A percentile compares a stretch with the other conserved stretches of the same genome.
phyloP scores from a whole-genome alignment of 2,329 filamentous ascomycete genomes.

The Cyclaneusma minus region DNA sequence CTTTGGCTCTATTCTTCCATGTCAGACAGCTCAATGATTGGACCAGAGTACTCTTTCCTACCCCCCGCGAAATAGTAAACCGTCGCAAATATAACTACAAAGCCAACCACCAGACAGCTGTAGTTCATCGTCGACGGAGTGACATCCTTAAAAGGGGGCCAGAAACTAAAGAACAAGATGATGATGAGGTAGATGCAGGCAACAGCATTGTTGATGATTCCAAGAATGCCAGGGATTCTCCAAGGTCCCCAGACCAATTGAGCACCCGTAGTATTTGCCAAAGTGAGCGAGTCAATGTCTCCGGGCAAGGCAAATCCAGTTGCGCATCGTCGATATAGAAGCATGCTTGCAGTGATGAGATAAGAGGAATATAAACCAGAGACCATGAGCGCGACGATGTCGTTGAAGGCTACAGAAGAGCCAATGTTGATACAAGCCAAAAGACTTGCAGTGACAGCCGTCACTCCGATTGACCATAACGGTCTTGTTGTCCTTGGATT shows the following conservation, averaged over 20 bases:
- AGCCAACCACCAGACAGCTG: conserved; percentile 27
- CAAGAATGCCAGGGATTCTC: conserved; percentile 16
- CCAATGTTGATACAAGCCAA: conserved; percentile 27
- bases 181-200: conserved; percentile 13
- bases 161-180: conserved; percentile 36
- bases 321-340: conserved; percentile 27
- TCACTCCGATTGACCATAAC: conserved; percentile 9
- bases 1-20: too few species aligned
- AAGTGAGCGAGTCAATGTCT: too few species aligned
- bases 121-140: conserved; percentile 28
- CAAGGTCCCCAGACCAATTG: conserved; percentile 10
- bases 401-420: conserved; percentile 25
- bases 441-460: conserved; percentile 17
- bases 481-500: conserved; percentile 9
- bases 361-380: conserved; percentile 28
- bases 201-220: conserved; percentile 21
- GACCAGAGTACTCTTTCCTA: conserved; percentile 28
- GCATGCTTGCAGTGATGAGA: conserved; percentile 20
- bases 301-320: conserved; percentile 18
- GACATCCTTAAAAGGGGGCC: conserved; percentile 22
- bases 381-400: conserved; percentile 26
- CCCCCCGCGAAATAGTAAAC: conserved; percentile 29
- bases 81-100: conserved; percentile 26
- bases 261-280: conserved; percentile 6
- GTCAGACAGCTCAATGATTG: conserved; percentile 21